Evolutionary conservation across 305 asterid species (phyloP).

Genomic region (Plantago rigida): DNA sequence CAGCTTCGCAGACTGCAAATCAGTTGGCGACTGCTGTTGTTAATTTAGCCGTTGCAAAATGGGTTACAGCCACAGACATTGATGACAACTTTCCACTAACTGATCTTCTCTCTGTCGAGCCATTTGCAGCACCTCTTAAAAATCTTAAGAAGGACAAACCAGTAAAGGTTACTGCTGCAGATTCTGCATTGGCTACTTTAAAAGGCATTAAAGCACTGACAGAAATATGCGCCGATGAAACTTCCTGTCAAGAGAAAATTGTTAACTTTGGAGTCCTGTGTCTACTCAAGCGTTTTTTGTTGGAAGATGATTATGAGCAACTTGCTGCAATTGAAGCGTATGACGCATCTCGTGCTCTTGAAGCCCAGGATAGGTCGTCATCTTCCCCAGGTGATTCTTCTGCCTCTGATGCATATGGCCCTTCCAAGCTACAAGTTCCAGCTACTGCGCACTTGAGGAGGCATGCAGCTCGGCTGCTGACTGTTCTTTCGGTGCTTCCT

Average conservation of each 20-base stretch:
- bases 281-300: constrained; percentile 68
- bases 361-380: constrained; percentile 47
- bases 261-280: constrained; percentile 59
- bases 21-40: constrained; percentile 82
- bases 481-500: constrained; percentile 73
- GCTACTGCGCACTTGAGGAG: constrained; percentile 86
- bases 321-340: constrained; percentile 96
- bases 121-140: constrained; percentile 66
- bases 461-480: constrained; percentile 81
- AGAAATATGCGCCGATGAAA: constrained; percentile 82
- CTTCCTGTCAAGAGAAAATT: constrained; percentile 52
- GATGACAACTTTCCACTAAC: constrained; percentile 61
- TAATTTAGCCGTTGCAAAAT: constrained; percentile 70
- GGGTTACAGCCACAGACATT: constrained; percentile 52
- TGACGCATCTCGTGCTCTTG: constrained; percentile 74
- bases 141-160: constrained; percentile 66
- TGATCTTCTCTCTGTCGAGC: constrained; percentile 77
- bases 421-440: constrained; percentile 75
- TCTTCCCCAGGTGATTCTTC: constrained; percentile 50
- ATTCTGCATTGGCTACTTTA: constrained; percentile 79
- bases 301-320: constrained; percentile 93
- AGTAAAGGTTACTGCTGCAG: constrained; percentile 72
- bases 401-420: constrained; percentile 33
- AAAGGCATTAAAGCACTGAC: constrained; percentile 88
- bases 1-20: constrained; percentile 71